Evolutionary conservation across 306 rosid genomes (phyloP), one percentile per base, ranked within the genome.

Genomic region (Geum urbanum): DNA sequence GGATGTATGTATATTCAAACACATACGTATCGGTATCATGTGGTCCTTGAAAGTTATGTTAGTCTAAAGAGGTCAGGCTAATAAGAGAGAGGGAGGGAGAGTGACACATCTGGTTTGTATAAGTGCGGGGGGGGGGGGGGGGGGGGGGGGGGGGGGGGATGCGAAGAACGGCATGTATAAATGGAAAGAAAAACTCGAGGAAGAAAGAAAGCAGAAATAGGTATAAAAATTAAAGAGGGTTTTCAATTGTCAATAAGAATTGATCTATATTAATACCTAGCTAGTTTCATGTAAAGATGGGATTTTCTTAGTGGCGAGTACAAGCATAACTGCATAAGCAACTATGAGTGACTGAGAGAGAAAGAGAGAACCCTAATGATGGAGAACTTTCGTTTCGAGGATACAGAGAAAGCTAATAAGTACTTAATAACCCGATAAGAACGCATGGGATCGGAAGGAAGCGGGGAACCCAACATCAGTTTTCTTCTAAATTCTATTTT

Each of bases 31-130:
- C 37, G 37, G 37, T 61, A 43, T 15, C 56, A 54, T 77, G 98
- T 86, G 98, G 96, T 84, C 98, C 97, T 86, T 20, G 57, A 76
- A 79, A 84, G 3, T 80, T 76, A 83, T 87, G 86, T 77, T 82
- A 74, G 77, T 75, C 78, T 75, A 81, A 84, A 84, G 91, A 78
- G 81, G 89, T 85, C 71, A 3, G 60, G 47, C 72, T 53, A 53
- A 67, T 54, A 50, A n/a, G 41, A 24, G 66, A 41, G 14, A 44
- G 66, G 75, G n/a, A 51, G 40, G 57, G 59, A 75, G 45, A 74
- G 69, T 32, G 12, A 35, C 14, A 22, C 22, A 35, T 55, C 20
- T 49, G 41, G 53, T 71, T 79, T 18, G 6, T 71, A 11, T 65
- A 63, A 67, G 74, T 73, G n/a, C n/a, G n/a, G n/a, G n/a, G n/a